Conservation (phyloP, 2,329 filamentous ascomycete species). For the Fusarium praegraminearum region DNA sequence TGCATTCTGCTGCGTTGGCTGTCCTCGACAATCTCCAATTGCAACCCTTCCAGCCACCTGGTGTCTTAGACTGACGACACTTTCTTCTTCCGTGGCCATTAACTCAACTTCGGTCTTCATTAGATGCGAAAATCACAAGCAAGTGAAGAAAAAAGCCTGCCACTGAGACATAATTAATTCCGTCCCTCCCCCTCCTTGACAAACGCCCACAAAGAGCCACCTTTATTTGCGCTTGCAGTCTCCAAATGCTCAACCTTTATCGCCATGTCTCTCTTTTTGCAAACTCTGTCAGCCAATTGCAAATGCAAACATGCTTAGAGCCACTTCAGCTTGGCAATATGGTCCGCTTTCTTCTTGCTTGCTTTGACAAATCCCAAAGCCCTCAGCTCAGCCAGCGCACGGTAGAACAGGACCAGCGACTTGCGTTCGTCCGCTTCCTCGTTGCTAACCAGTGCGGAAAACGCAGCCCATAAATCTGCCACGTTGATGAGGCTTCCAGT, state of each 20-base stretch:
- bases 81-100: slow-evolving; percentile 15
- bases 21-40: slow-evolving; percentile 22
- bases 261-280: slow-evolving; percentile 31
- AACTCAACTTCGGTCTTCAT: slow-evolving; percentile 15
- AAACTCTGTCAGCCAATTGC: slow-evolving; percentile 19
- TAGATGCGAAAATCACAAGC: neutral
- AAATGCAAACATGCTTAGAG: slow-evolving; percentile 56
- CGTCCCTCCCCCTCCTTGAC: slow-evolving; percentile 15
- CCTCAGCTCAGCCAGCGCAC: slow-evolving; percentile 84
- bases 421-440: slow-evolving; percentile 62
- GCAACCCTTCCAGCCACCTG: slow-evolving; percentile 37
- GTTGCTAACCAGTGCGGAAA: slow-evolving; percentile 71
- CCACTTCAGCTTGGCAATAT: slow-evolving; percentile 91
- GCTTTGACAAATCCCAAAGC: slow-evolving; percentile 88
- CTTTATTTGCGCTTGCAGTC: slow-evolving; percentile 12
- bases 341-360: slow-evolving; percentile 92
- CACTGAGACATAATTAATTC: slow-evolving; percentile 13
- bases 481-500: slow-evolving; percentile 82
- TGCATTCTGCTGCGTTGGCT: slow-evolving; percentile 42
- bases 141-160: slow-evolving; percentile 1
- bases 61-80: slow-evolving; percentile 46
- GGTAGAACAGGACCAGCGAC: slow-evolving; percentile 83
- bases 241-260: slow-evolving; percentile 7
- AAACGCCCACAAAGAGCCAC: slow-evolving; percentile 13
- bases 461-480: slow-evolving; percentile 83